Percentiles rank a stretch among this genome's conserved stretches.
Conservation (phyloP, 192 early-diverging fungal species). For the Diversispora epigaea region DNA sequence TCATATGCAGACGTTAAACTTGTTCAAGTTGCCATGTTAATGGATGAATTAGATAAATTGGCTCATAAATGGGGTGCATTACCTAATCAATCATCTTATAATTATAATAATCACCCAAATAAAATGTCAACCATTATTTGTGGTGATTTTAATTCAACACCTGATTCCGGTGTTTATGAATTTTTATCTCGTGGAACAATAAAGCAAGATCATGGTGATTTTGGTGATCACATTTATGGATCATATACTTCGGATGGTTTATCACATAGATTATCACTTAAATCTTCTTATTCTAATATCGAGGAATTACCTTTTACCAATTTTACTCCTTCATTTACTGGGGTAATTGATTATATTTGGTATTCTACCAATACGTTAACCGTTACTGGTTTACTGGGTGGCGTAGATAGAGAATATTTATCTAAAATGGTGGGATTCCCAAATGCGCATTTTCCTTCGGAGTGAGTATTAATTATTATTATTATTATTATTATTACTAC, state of each 20-base stretch:
- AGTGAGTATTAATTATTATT: constrained; percentile 42
- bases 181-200: constrained; percentile 78
- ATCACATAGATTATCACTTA: constrained; percentile 78
- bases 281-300: constrained; percentile 73
- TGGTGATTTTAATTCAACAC: constrained; percentile 93
- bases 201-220: constrained; percentile 81
- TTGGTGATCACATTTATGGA: constrained; percentile 78
- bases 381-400: constrained; percentile 77
- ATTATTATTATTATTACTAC: not conserved
- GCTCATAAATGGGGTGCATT: constrained; percentile 51
- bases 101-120: constrained; percentile 39
- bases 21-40: constrained; percentile 90
- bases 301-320: constrained; percentile 90
- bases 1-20: constrained; percentile 90
- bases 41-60: constrained; percentile 81
- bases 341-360: constrained; percentile 95
- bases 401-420: constrained; percentile 80
- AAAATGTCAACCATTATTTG: constrained; percentile 72
- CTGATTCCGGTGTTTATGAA: constrained; percentile 89
- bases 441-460: constrained; percentile 83
- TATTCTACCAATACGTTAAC: constrained; percentile 73
- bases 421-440: constrained; percentile 86
- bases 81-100: constrained; percentile 28
- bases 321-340: constrained; percentile 80
- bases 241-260: constrained; percentile 82